Evolutionary conservation across 306 rosid species (phyloP).

Genomic region (Neltuma alba): DNA sequence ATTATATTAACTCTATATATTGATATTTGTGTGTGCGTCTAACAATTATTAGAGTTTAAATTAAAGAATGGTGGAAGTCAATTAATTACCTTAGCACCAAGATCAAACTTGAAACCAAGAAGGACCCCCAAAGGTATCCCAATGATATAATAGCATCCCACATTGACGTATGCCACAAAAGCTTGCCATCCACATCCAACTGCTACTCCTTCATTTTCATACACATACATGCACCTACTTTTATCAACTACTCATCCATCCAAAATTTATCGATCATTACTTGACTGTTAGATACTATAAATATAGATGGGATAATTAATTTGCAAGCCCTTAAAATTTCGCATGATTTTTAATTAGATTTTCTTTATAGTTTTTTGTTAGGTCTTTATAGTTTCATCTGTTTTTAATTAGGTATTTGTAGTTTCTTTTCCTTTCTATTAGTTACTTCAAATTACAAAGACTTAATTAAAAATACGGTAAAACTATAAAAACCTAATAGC

Average conservation of each 20-base stretch:
- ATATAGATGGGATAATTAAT: too few species aligned
- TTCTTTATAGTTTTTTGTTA: too few species aligned
- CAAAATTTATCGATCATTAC: neutral
- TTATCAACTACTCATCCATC: neutral
- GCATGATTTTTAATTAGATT: too few species aligned
- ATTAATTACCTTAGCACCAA: conserved; percentile 39
- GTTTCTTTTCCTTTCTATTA: too few species aligned
- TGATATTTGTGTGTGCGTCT: neutral
- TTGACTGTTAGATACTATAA: neutral
- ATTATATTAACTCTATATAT: neutral
- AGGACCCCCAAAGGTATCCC: conserved; percentile 51
- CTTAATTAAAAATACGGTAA: too few species aligned
- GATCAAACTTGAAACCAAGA: conserved; percentile 56
- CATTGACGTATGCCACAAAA: conserved; percentile 59
- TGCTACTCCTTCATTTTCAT: conserved; percentile 47
- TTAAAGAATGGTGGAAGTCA: neutral
- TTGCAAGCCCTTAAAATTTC: too few species aligned
- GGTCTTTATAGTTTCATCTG: too few species aligned
- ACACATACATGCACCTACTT: neutral
- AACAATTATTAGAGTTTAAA: neutral
- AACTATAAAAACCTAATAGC: too few species aligned
- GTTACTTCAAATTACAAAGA: too few species aligned
- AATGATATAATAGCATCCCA: conserved; percentile 52
- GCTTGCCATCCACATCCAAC: conserved; percentile 76
- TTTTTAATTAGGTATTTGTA: too few species aligned